Conservation (phyloP, 2,329 filamentous ascomycete genomes). For the Aspergillus carbonarius region DNA sequence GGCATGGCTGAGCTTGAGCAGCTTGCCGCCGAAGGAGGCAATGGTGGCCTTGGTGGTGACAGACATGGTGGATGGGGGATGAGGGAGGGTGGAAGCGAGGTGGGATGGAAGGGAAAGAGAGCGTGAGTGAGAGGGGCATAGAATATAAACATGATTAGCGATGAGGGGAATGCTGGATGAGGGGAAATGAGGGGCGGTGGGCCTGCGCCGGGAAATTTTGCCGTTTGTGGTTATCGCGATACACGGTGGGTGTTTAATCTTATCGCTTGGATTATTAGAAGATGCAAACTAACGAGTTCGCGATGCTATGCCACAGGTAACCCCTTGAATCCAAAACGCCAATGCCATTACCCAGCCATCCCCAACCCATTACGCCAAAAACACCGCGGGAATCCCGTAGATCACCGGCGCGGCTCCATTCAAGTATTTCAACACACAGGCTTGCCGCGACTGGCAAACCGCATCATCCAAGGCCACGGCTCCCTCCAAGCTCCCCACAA, state of each 20-base stretch:
- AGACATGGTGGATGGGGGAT: slow-evolving; percentile 56
- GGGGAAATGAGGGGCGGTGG: slow-evolving; percentile 12
- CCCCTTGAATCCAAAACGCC: background rate
- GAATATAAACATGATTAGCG: background rate
- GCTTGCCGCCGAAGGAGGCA: slow-evolving; percentile 86
- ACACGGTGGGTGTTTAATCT: background rate
- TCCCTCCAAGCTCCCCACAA: slow-evolving; percentile 56
- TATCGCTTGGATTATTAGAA: background rate
- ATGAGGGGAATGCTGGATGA: slow-evolving; percentile 10
- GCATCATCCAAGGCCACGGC: slow-evolving; percentile 71
- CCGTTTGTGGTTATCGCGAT: slow-evolving; percentile 1
- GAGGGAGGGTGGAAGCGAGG: too few species aligned
- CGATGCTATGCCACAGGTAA: background rate
- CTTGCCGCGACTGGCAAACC: slow-evolving; percentile 69
- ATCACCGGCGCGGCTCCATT: slow-evolving; percentile 93
- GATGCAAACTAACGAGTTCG: background rate
- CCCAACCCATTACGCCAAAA: slow-evolving; percentile 51
- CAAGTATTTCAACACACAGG: slow-evolving; percentile 85
- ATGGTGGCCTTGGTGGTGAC: slow-evolving; percentile 90
- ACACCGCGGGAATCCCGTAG: slow-evolving; percentile 85
- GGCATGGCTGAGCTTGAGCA: slow-evolving; percentile 88
- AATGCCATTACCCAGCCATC: background rate
- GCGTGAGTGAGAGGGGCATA: background rate
- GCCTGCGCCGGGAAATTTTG: slow-evolving; percentile 11
- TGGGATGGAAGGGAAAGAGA: background rate